phyloP scores from a whole-genome alignment of 345 rosid genomes.

The Euphorbia lathyris region DNA sequence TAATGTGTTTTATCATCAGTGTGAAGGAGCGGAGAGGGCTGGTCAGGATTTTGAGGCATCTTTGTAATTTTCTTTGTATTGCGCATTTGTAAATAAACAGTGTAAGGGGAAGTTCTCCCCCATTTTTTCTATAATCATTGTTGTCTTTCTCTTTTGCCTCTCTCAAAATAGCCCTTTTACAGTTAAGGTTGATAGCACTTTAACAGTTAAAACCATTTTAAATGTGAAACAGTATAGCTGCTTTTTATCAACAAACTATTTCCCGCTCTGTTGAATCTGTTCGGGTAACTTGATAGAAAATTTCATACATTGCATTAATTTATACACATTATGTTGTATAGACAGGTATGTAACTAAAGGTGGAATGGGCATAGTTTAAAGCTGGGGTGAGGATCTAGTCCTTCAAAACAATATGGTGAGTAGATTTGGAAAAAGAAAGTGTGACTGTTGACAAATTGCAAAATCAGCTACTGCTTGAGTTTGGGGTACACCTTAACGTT shows the following conservation, averaged over 20 bases:
- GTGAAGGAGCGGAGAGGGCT: neutral
- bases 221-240: neutral
- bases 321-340: neutral
- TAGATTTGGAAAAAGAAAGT: neutral
- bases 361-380: neutral
- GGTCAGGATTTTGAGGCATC: conserved; percentile 6
- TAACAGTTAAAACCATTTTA: neutral
- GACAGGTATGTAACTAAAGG: neutral
- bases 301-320: neutral
- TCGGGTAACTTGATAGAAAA: neutral
- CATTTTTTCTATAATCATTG: neutral
- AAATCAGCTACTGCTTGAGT: neutral
- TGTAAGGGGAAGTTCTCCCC: conserved; percentile 23
- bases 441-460: neutral
- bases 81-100: conserved; percentile 25
- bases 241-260: neutral
- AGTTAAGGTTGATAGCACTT: neutral
- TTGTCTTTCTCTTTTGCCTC: neutral
- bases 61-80: neutral
- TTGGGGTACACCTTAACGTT: conserved; percentile 40
- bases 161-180: neutral
- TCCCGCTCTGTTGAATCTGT: neutral
- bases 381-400: neutral
- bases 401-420: neutral
- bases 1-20: conserved; percentile 1